Conservation (phyloP, 2,329 filamentous ascomycete species). For the Fusarium caatingaense region DNA sequence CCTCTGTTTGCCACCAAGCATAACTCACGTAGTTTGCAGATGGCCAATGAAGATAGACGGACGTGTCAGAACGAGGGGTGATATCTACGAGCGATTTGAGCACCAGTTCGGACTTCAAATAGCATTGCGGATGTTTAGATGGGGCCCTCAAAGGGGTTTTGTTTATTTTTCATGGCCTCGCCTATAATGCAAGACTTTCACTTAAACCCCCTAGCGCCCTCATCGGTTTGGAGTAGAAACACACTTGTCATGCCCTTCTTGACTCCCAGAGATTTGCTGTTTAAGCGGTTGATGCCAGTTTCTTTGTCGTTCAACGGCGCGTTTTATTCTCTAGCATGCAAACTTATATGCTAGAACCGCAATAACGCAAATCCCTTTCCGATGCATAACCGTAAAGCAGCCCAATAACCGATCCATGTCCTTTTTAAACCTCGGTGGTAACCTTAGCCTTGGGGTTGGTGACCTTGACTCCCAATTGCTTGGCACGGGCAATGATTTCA, state of each 20-base stretch:
- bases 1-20: neutral
- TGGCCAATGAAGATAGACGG: neutral
- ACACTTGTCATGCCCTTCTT: slow-evolving; percentile 5
- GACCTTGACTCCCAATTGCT: slow-evolving; percentile 99
- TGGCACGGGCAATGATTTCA: slow-evolving; percentile 96
- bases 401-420: slow-evolving; percentile 46
- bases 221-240: slow-evolving; percentile 23
- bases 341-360: slow-evolving; percentile 46
- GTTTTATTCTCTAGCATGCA: slow-evolving; percentile 48
- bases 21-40: neutral
- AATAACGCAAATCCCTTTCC: slow-evolving; percentile 49
- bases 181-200: slow-evolving; percentile 27
- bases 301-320: slow-evolving; percentile 48
- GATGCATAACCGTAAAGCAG: slow-evolving; percentile 49
- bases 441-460: slow-evolving; percentile 99
- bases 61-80: neutral
- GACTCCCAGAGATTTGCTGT: slow-evolving; percentile 28
- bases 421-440: slow-evolving; percentile 87
- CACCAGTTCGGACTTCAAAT: neutral
- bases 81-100: neutral
- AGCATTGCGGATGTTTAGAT: neutral
- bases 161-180: slow-evolving; percentile 40
- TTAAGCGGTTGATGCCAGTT: slow-evolving; percentile 40
- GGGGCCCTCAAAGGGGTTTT: slow-evolving; percentile 30
- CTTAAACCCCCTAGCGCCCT: slow-evolving; percentile 31